These are phyloP conservation scores for Rutstroemia sydowiana DNA, from an alignment of 2,329 filamentous ascomycete species.

Conservation along the genomic window DNA sequence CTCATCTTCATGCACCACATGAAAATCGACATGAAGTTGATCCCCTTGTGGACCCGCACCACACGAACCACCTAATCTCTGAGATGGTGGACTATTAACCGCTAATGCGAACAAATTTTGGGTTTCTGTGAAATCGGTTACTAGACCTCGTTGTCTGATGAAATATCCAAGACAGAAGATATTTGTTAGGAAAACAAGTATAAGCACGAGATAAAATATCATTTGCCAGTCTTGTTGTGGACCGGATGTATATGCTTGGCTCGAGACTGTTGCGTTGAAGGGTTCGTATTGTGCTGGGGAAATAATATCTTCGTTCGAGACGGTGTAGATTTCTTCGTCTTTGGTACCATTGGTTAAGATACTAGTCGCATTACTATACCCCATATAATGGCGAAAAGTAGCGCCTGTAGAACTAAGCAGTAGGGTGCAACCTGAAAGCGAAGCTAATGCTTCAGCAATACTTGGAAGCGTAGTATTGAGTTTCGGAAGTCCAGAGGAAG, in stretches of 20 bases:
- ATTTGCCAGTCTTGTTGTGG: constrained; percentile 53
- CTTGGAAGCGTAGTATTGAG: constrained; percentile 46
- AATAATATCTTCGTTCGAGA: too few species aligned
- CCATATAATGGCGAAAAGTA: constrained; percentile 54
- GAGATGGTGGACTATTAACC: constrained; percentile 53
- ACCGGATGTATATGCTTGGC: constrained; percentile 64
- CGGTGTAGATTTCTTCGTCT: too few species aligned
- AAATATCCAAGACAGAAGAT: constrained; percentile 57
- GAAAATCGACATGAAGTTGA: constrained; percentile 34
- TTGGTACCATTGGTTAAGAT: constrained; percentile 34
- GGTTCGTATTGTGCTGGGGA: too few species aligned
- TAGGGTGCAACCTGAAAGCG: constrained; percentile 60
- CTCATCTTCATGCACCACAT: constrained; percentile 37
- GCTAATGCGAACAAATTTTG: constrained; percentile 67
- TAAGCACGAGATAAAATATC: constrained; percentile 60
- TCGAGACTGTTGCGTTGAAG: constrained; percentile 58
- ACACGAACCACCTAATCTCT: constrained; percentile 46
- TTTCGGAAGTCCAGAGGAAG: constrained; percentile 34
- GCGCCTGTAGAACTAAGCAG: constrained; percentile 51
- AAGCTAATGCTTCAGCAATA: constrained; percentile 66
- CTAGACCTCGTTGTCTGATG: constrained; percentile 46
- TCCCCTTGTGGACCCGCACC: constrained; percentile 42
- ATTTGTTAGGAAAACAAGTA: constrained; percentile 60
- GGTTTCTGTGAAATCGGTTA: constrained; percentile 74
- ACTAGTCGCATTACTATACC: constrained; percentile 35